Conservation (phyloP, 345 rosid genomes). For the Anastatica hierochuntica region DNA sequence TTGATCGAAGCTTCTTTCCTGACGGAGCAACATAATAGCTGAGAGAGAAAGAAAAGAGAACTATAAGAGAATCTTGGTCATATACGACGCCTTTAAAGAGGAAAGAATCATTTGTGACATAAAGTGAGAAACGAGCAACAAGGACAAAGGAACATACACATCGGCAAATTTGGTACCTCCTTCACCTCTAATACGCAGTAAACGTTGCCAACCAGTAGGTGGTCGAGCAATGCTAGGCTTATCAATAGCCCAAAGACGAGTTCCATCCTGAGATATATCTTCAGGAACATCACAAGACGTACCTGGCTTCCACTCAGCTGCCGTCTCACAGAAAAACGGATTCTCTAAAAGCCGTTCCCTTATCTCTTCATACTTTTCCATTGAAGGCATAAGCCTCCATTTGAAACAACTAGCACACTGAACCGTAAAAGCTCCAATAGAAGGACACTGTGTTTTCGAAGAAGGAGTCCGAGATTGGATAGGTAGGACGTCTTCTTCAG, state of each 20-base stretch:
- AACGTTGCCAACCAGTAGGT: conserved; percentile 85
- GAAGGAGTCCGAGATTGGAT: conserved; percentile 21
- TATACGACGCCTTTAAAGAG: background rate
- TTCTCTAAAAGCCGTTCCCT: conserved; percentile 63
- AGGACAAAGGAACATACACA: conserved; percentile 45
- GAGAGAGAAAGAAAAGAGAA: conserved; percentile 11
- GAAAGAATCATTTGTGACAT: too few species aligned
- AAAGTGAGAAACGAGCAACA: background rate
- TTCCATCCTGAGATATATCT: conserved; percentile 85
- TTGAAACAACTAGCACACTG: conserved; percentile 84
- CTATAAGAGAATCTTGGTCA: background rate
- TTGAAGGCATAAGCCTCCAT: conserved; percentile 89
- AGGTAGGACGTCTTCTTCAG: conserved; percentile 26
- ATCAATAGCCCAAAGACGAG: conserved; percentile 92
- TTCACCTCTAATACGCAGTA: conserved; percentile 65
- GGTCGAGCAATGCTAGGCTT: conserved; percentile 86
- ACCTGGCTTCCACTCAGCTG: conserved; percentile 68
- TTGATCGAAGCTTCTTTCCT: conserved; percentile 86
- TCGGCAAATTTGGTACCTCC: conserved; percentile 89
- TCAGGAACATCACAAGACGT: conserved; percentile 68
- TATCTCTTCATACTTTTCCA: conserved; percentile 84
- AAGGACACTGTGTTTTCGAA: conserved; percentile 37
- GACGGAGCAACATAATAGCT: conserved; percentile 82
- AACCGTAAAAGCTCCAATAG: conserved; percentile 82
- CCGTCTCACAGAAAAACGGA: conserved; percentile 64